A percentile compares a stretch with the other conserved stretches of the same genome.
These are phyloP conservation scores for Mucor sp. DNA, from an alignment of 371 early-diverging fungal genomes.

Conservation along the genomic window DNA sequence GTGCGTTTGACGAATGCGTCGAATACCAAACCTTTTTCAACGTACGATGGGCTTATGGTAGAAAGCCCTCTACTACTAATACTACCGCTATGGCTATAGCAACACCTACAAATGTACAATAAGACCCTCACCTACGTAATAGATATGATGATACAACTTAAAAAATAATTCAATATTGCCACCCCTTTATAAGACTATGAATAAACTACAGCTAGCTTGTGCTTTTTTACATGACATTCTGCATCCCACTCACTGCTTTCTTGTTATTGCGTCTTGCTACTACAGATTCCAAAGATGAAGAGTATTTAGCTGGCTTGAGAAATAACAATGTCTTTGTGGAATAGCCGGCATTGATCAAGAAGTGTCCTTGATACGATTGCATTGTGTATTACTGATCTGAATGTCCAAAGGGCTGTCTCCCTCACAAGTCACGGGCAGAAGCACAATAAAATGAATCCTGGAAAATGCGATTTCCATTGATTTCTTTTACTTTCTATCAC, in stretches of 20 bases:
- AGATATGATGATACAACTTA: not conserved
- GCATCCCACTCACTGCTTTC: no score
- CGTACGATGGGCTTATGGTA: conserved; percentile 39
- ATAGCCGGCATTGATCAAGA: no score
- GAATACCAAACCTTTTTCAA: conserved; percentile 43
- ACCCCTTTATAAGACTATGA: not conserved
- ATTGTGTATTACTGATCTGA: no score
- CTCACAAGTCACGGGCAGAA: not conserved
- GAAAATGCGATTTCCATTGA: not conserved
- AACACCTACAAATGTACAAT: not conserved
- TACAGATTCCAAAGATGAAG: no score
- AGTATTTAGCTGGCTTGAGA: no score
- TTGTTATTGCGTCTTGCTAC: no score
- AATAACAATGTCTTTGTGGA: no score
- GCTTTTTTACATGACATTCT: no score
- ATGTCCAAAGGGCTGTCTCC: not conserved
- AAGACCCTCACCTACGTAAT: not conserved
- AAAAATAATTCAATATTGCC: not conserved
- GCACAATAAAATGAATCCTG: not conserved
- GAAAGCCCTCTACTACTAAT: conserved; percentile 10
- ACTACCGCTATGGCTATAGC: not conserved
- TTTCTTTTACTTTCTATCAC: not conserved
- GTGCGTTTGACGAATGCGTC: conserved; percentile 48
- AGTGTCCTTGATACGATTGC: no score
- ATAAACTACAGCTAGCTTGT: not conserved